Evolutionary conservation across 2,329 filamentous ascomycete species (phyloP).

Genomic region (Fusarium acutatum): DNA sequence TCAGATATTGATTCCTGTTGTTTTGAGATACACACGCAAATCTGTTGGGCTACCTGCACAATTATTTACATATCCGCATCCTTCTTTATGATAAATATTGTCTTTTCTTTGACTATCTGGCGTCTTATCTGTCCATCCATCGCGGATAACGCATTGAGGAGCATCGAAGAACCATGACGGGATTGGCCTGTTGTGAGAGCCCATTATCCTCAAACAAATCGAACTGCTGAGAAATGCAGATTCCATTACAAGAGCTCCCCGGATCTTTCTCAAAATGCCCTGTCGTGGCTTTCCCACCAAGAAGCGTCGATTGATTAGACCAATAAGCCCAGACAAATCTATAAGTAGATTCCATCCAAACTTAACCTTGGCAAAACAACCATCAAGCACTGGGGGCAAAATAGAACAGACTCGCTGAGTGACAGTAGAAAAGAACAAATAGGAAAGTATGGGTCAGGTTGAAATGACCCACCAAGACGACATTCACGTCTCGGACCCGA

Average conservation of each 20-base stretch:
- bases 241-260: not conserved
- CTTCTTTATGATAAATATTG: conserved; percentile 8
- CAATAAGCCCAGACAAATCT: not conserved
- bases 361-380: not conserved
- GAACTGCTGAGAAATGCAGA: not conserved
- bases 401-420: conserved; percentile 22
- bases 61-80: conserved; percentile 10
- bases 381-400: conserved; percentile 7
- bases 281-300: not conserved
- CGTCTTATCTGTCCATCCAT: conserved; percentile 23
- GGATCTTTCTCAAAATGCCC: not conserved
- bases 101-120: conserved; percentile 19
- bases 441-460: conserved; percentile 63
- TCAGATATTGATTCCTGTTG: not conserved
- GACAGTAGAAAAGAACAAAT: conserved; percentile 28
- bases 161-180: not conserved
- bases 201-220: not conserved
- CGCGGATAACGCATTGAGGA: not conserved
- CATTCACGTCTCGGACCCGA: conserved; percentile 71
- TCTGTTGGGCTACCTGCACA: conserved; percentile 14
- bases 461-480: conserved; percentile 69
- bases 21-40: conserved; percentile 1
- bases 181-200: not conserved
- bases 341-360: not conserved
- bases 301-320: conserved; percentile 21